phyloP scores from a whole-genome alignment of 1,284 basidiomycete genomes.

The Marasmius sp. region DNA sequence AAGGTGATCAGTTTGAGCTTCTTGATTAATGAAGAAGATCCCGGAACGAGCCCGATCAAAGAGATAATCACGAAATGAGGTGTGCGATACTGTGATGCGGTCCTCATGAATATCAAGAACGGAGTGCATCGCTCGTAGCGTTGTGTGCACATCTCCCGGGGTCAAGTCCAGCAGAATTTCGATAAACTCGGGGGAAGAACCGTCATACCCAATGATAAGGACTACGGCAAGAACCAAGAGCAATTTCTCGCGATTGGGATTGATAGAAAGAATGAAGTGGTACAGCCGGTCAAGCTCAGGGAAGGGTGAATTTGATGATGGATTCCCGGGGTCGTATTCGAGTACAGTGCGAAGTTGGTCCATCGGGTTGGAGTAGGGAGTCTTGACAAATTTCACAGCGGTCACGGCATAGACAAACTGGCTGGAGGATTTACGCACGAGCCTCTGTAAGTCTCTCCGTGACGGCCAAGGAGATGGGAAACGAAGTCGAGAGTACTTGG shows the following conservation, averaged over 20 bases:
- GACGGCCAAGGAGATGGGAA: slow-evolving; percentile 17
- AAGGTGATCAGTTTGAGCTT: too few species aligned
- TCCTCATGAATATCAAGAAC: background rate
- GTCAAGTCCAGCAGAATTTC: background rate
- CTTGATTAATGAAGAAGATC: too few species aligned
- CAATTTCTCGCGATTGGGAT: background rate
- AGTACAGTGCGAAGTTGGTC: slow-evolving; percentile 22
- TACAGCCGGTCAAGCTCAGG: slow-evolving; percentile 11
- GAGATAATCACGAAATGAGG: too few species aligned
- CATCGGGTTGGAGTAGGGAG: slow-evolving; percentile 18
- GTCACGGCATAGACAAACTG: slow-evolving; percentile 26
- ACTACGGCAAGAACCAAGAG: background rate
- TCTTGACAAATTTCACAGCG: slow-evolving; percentile 24
- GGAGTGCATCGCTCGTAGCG: background rate
- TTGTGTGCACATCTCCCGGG: background rate
- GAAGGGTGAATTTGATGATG: slow-evolving; percentile 6
- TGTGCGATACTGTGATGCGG: too few species aligned
- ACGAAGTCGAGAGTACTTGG: too few species aligned
- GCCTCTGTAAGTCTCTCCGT: slow-evolving; percentile 12
- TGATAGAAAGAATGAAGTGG: background rate
- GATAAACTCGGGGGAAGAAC: background rate
- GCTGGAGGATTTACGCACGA: slow-evolving; percentile 21
- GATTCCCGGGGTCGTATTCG: background rate
- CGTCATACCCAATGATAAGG: background rate
- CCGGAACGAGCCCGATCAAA: too few species aligned